Evolutionary conservation across 139 green algal genomes (phyloP).

Genomic region (Chlamydomonas asymmetrica): DNA sequence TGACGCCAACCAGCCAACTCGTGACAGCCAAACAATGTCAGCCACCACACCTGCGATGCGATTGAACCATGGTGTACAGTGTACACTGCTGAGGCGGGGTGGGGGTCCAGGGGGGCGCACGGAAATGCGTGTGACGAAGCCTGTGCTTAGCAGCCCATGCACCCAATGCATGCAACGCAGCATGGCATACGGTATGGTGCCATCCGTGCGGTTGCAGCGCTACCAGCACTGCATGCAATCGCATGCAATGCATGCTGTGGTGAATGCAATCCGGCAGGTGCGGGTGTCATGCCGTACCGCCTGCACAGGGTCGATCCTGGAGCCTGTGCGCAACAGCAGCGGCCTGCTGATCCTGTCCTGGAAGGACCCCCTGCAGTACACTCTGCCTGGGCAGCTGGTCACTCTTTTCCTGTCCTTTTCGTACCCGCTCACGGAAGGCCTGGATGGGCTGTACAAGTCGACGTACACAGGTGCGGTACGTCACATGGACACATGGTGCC

Average conservation of each 20-base stretch:
- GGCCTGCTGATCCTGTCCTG: constrained; percentile 35
- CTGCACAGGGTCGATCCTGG: too few species aligned
- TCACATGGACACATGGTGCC: background rate
- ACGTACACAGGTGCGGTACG: constrained; percentile 38
- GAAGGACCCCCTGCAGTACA: background rate
- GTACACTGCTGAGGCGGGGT: too few species aligned
- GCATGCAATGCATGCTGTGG: constrained; percentile 22
- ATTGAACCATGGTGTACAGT: too few species aligned
- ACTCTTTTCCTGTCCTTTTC: constrained; percentile 56
- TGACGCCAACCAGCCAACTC: background rate
- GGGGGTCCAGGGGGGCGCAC: too few species aligned
- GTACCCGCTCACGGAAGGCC: constrained; percentile 57
- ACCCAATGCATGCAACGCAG: too few species aligned
- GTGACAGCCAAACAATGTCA: background rate
- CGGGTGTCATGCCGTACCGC: too few species aligned
- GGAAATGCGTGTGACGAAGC: too few species aligned
- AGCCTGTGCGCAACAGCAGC: too few species aligned
- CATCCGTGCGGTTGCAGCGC: too few species aligned
- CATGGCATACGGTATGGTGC: too few species aligned
- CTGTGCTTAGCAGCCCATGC: too few species aligned
- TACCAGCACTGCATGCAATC: background rate
- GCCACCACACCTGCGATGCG: too few species aligned
- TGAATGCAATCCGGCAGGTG: constrained; percentile 47
- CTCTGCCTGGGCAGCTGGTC: background rate
- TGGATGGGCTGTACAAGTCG: constrained; percentile 70